A percentile compares a stretch with the other conserved stretches of the same genome.
Evolutionary conservation across 352 stramenopile species (phyloP).

Genomic region (Lagenidium giganteum): DNA sequence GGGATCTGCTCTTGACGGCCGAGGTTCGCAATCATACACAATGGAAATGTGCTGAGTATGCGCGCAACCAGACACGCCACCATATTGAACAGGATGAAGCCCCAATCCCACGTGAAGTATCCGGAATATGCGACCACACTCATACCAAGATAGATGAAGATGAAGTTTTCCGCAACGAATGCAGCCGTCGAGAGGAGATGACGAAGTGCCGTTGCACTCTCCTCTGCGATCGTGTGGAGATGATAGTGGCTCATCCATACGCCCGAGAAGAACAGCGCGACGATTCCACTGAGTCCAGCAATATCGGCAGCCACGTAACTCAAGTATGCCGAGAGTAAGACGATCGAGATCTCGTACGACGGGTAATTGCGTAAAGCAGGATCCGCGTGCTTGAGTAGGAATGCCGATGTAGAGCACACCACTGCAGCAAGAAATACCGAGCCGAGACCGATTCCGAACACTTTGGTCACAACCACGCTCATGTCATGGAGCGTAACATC

Average conservation of each 20-base stretch:
- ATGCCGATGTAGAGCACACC: conserved; percentile 75
- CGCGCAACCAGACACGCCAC: conserved; percentile 57
- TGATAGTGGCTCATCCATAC: conserved; percentile 87
- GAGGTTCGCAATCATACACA: conserved; percentile 72
- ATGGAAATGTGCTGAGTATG: conserved; percentile 72
- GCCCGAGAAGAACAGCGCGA: conserved; percentile 93
- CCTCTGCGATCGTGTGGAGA: conserved; percentile 75
- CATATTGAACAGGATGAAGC: conserved; percentile 73
- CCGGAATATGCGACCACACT: conserved; percentile 75
- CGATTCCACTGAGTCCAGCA: conserved; percentile 86
- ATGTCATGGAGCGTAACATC: conserved; percentile 74
- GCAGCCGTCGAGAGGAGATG: conserved; percentile 75
- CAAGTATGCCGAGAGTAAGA: conserved; percentile 76
- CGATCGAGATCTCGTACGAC: conserved; percentile 85
- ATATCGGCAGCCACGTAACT: conserved; percentile 79
- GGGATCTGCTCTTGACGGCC: conserved; percentile 65
- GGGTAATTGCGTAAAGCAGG: conserved; percentile 68
- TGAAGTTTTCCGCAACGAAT: conserved; percentile 86
- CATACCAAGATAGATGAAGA: conserved; percentile 86
- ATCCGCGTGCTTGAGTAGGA: conserved; percentile 76
- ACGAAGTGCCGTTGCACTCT: conserved; percentile 66
- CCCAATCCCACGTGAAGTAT: conserved; percentile 83
- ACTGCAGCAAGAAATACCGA: conserved; percentile 67
- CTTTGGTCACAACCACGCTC: conserved; percentile 72
- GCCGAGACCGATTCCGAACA: conserved; percentile 79